Evolutionary conservation across 805 yeast genomes (phyloP).

Genomic region (Pichia heedii): DNA sequence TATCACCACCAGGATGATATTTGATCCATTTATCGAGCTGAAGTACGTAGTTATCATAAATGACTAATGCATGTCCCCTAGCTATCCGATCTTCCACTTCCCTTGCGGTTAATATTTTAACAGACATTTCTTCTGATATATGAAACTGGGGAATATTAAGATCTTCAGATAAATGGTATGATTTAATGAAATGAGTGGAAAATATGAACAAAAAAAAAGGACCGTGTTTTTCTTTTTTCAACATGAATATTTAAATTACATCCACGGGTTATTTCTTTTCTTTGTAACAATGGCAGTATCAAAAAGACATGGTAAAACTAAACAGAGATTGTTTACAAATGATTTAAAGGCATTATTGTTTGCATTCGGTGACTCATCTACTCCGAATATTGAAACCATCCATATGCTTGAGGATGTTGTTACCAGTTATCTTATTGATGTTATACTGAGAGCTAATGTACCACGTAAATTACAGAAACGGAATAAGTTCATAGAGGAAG

Average conservation of each 20-base stretch:
- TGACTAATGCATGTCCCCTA: conserved; percentile 60
- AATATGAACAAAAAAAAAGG: too few relatives aligned
- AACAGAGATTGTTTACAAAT: conserved; percentile 26
- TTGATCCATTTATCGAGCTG: conserved; percentile 63
- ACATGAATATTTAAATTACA: too few relatives aligned
- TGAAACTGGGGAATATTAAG: too few relatives aligned
- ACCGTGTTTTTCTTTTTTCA: not conserved
- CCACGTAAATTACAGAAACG: conserved; percentile 41
- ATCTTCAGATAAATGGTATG: too few relatives aligned
- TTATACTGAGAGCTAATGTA: conserved; percentile 42
- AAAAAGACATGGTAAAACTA: conserved; percentile 13
- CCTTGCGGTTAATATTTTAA: conserved; percentile 26
- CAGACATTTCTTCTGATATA: not conserved
- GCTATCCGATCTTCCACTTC: conserved; percentile 51
- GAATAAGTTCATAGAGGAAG: conserved; percentile 60
- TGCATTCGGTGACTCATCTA: conserved; percentile 66
- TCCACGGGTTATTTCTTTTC: not conserved
- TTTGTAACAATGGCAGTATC: conserved; percentile 8
- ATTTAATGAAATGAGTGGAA: too few relatives aligned
- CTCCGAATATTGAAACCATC: conserved; percentile 58
- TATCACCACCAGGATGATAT: conserved; percentile 84
- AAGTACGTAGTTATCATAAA: conserved; percentile 51
- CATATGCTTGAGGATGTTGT: conserved; percentile 60
- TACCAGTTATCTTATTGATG: conserved; percentile 51
- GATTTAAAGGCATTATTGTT: conserved; percentile 51